Percentiles rank a stretch among this genome's conserved stretches.
These are phyloP conservation scores for Ascoidea asiatica DNA, from an alignment of 805 yeast species.

Conservation along the genomic window DNA sequence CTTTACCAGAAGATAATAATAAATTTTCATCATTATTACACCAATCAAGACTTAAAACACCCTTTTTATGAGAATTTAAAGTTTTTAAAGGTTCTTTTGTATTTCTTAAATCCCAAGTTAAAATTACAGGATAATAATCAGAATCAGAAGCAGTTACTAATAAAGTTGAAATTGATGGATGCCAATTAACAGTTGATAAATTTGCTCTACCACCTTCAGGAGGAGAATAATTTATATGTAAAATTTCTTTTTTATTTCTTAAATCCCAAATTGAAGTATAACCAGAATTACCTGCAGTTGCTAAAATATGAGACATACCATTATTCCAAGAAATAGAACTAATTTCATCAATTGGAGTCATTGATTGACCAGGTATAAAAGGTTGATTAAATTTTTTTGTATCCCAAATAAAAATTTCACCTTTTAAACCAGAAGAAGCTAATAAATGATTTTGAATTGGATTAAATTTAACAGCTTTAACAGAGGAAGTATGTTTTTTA, in stretches of 20 bases:
- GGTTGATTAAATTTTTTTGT: slow-evolving; percentile 31
- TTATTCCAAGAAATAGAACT: slow-evolving; percentile 83
- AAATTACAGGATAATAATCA: slow-evolving; percentile 66
- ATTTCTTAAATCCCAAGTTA: slow-evolving; percentile 91
- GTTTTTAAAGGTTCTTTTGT: slow-evolving; percentile 73
- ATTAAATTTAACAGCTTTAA: slow-evolving; percentile 64
- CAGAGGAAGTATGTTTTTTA: slow-evolving; percentile 53
- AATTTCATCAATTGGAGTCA: slow-evolving; percentile 72
- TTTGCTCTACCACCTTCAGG: slow-evolving; percentile 42
- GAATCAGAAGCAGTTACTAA: slow-evolving; percentile 79
- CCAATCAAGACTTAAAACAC: slow-evolving; percentile 89
- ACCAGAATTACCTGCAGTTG: slow-evolving; percentile 76
- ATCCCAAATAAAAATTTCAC: slow-evolving; percentile 90
- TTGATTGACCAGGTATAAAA: slow-evolving; percentile 60
- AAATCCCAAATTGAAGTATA: slow-evolving; percentile 91
- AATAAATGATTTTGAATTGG: slow-evolving; percentile 56
- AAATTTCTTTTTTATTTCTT: slow-evolving; percentile 74
- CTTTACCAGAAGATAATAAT: slow-evolving; percentile 84
- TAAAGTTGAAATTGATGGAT: slow-evolving; percentile 77
- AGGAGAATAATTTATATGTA: slow-evolving; percentile 66
- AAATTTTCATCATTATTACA: slow-evolving; percentile 68
- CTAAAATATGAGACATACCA: slow-evolving; percentile 71
- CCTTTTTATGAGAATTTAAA: slow-evolving; percentile 64
- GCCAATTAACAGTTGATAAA: slow-evolving; percentile 84
- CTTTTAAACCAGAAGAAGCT: slow-evolving; percentile 80